Conservation (phyloP, 2,329 filamentous ascomycete species). For the Exophiala sideris region DNA sequence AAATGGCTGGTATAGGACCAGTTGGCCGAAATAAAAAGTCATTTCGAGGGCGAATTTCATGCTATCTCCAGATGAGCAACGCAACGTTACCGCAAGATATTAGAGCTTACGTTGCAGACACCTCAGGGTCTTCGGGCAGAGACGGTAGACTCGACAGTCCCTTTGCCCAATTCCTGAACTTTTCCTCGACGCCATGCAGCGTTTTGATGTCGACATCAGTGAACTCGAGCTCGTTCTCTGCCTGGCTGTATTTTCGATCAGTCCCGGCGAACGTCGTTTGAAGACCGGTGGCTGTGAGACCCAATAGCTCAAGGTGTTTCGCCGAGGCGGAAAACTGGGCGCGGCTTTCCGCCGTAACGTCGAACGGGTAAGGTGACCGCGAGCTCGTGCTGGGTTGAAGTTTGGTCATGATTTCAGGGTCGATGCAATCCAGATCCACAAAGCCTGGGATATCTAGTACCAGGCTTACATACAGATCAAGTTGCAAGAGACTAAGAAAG, state of each 20-base stretch:
- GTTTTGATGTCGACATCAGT: constrained; percentile 14
- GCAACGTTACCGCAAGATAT: not conserved
- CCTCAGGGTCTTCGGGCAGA: constrained; percentile 4
- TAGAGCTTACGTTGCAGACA: constrained; percentile 8
- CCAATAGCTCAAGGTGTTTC: constrained; percentile 12
- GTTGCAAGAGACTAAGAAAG: constrained; percentile 16
- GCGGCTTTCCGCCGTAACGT: constrained; percentile 3
- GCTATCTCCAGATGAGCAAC: constrained; percentile 1
- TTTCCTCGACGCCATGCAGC: constrained; percentile 14
- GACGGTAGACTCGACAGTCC: constrained; percentile 10
- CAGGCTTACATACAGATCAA: constrained; percentile 23
- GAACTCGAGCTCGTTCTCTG: not conserved
- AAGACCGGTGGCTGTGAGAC: constrained; percentile 6
- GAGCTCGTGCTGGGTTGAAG: constrained; percentile 4
- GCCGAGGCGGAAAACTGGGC: constrained; percentile 10
- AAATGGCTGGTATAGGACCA: constrained; percentile 23
- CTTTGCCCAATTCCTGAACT: constrained; percentile 19
- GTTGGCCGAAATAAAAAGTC: constrained; percentile 19
- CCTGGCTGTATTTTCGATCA: not conserved
- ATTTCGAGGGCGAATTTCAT: constrained; percentile 23
- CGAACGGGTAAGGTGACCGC: not conserved
- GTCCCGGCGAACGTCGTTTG: constrained; percentile 2
- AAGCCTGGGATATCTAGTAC: constrained; percentile 22
- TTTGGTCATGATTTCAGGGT: constrained; percentile 5
- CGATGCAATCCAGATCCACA: constrained; percentile 17